These are phyloP conservation scores for Triticum urartu DNA, from an alignment of 176 grass and related monocot genomes.

Conservation along the genomic window DNA sequence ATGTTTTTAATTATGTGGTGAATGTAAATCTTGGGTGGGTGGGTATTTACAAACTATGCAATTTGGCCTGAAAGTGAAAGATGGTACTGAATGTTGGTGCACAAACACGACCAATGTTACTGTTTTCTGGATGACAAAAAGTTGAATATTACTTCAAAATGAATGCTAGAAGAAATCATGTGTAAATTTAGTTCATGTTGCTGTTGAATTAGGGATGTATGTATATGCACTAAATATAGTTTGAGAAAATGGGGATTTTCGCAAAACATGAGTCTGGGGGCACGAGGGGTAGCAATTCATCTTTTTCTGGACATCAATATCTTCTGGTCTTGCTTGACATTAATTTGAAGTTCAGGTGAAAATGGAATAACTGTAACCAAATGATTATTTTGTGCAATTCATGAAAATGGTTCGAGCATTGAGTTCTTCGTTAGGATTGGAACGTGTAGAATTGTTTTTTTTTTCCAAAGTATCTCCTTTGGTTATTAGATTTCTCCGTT, in stretches of 20 bases:
- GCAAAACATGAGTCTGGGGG: not conserved
- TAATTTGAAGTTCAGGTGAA: not conserved
- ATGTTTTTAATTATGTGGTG: not conserved
- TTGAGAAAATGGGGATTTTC: not conserved
- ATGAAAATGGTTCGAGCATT: not conserved
- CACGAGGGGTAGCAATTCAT: not conserved
- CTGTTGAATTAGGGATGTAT: not conserved
- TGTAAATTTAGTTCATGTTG: not conserved
- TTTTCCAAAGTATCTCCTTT: not conserved
- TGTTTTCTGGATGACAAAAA: not conserved
- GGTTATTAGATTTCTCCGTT: not conserved
- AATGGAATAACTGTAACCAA: not conserved
- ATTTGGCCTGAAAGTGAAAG: not conserved
- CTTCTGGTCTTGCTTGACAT: not conserved
- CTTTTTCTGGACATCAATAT: not conserved
- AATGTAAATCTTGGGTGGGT: constrained; percentile 1
- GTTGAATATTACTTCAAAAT: not conserved
- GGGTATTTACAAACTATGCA: not conserved
- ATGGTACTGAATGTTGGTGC: not conserved
- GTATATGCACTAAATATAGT: not conserved
- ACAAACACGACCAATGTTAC: not conserved
- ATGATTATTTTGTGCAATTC: not conserved
- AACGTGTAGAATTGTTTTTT: not conserved
- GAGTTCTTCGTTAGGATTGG: not conserved
- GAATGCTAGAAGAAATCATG: not conserved